Percentiles rank a stretch among this genome's conserved stretches.
phyloP scores from a whole-genome alignment of 805 yeast genomes.

The Nakazawaea molendinolei region DNA sequence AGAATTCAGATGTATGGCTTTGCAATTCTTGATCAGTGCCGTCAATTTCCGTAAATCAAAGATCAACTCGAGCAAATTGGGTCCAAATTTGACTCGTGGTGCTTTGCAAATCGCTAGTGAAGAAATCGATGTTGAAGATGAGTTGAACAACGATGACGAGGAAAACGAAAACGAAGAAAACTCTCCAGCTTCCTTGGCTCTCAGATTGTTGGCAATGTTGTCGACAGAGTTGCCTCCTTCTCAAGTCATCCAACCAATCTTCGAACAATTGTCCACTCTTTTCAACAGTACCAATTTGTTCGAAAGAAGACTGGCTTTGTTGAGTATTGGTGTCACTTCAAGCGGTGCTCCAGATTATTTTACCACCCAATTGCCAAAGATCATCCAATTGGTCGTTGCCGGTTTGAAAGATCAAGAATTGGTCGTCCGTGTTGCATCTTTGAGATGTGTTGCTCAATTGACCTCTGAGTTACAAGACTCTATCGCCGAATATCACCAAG shows the following conservation, averaged over 20 bases:
- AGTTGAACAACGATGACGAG: constrained; percentile 73
- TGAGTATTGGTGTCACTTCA: constrained; percentile 75
- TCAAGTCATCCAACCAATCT: constrained; percentile 78
- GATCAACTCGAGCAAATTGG: constrained; percentile 73
- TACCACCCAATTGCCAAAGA: constrained; percentile 63
- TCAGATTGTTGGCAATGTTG: constrained; percentile 71
- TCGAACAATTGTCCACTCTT: constrained; percentile 54
- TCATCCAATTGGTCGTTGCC: constrained; percentile 63
- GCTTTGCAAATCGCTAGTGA: constrained; percentile 77
- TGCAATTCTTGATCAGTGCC: constrained; percentile 77
- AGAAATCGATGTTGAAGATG: constrained; percentile 66
- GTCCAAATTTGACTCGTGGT: constrained; percentile 68
- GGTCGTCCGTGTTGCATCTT: constrained; percentile 78
- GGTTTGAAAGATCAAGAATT: constrained; percentile 75
- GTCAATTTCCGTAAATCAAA: constrained; percentile 77
- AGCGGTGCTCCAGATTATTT: constrained; percentile 94
- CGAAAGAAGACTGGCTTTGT: constrained; percentile 82
- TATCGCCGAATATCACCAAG: constrained; percentile 77
- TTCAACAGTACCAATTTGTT: constrained; percentile 57
- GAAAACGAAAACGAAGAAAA: constrained; percentile 93
- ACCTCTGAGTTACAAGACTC: constrained; percentile 80
- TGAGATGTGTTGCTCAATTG: constrained; percentile 71
- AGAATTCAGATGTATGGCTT: constrained; percentile 75
- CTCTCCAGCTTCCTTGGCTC: constrained; percentile 68
- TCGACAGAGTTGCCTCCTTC: constrained; percentile 86